Base-by-base conservation (phyloP, 2,329 filamentous ascomycete species). In the Pseudomassariella vexata region DNA sequence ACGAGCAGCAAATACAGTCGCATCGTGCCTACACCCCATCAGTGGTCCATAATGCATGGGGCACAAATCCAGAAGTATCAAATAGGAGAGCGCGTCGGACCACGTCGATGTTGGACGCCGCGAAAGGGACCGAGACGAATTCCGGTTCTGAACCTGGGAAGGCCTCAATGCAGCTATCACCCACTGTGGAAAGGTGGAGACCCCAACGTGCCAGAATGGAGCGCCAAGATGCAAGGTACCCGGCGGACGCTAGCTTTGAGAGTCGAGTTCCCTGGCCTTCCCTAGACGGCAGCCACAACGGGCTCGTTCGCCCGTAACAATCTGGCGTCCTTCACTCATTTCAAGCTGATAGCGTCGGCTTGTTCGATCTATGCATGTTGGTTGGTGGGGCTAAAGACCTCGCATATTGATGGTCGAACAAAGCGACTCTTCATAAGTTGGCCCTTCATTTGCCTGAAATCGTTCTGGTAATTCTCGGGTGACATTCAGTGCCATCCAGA, bases 221-320 rank as follows among this genome's bases (percentile, higher is more conserved):
- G n/a, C n/a, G n/a, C n/a, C n/a, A n/a, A n/a, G 9, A 17, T 30
- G 28, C 28, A 30, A 30, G 28, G 28, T 30, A 30, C 28, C 28
- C 28, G 28, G 28, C 16, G 6, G 28, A 5, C 17, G 11, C 28
- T 30, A 30, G 15, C 28, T 23, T 25, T 18, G 15, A 27, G n/a
- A 19, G 14, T 15, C n/a, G 31, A 33, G 23, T 18, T 19, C 14
- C 17, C 31, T 16, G 16, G 31, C 23, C n/a, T n/a, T n/a, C n/a
- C n/a, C n/a, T n/a, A n/a, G n/a, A n/a, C n/a, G n/a, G n/a, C 26
- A 33, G 23, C 31, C 31, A 27, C 24, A n/a, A n/a, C n/a, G 9
- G 24, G 10, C 10, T 7, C 8, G 18, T 27, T 20, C 22, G 24
- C 31, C 31, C 24, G 24, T 26, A 24, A 33, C 31, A 33, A 33